Percentiles rank a stretch among this genome's conserved stretches.
Evolutionary conservation across 371 early-diverging fungal species (phyloP).

Genomic region (Mucor circinelloides): DNA sequence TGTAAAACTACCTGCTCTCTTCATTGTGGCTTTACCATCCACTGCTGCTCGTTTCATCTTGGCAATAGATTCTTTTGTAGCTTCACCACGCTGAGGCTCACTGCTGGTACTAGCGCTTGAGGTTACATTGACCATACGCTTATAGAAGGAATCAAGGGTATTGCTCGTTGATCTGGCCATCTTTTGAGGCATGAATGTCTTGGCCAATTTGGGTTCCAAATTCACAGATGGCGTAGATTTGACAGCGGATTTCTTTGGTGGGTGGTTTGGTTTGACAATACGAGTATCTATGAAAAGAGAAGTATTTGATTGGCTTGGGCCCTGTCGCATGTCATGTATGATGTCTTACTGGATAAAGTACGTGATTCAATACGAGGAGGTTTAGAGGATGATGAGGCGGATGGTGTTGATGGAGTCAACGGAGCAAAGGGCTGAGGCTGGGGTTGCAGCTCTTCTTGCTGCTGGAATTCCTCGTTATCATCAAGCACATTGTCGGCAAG

Average conservation of each 20-base stretch:
- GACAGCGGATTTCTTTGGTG: not conserved
- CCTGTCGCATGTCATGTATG: not conserved
- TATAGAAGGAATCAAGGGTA: conserved; percentile 9
- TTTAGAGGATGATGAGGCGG: not conserved
- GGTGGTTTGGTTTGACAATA: not conserved
- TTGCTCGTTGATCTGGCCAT: not conserved
- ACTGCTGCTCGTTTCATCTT: conserved; percentile 23
- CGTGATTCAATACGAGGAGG: not conserved
- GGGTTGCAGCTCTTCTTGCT: not conserved
- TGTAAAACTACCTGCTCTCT: conserved; percentile 21
- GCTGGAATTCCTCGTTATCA: not conserved
- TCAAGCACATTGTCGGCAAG: not conserved
- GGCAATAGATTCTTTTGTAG: conserved; percentile 16
- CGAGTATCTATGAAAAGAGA: not conserved
- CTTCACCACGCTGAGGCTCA: conserved; percentile 15
- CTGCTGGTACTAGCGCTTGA: not conserved
- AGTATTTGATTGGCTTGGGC: not conserved
- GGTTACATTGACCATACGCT: conserved; percentile 12
- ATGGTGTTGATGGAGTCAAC: not conserved
- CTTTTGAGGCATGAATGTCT: not conserved
- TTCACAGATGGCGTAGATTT: not conserved
- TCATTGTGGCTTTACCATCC: conserved; percentile 26
- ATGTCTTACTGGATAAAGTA: not conserved
- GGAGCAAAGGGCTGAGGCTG: not conserved
- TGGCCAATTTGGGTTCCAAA: not conserved